Evolutionary conservation across 306 rosid genomes (phyloP).

Genomic region (Castanea crenata): DNA sequence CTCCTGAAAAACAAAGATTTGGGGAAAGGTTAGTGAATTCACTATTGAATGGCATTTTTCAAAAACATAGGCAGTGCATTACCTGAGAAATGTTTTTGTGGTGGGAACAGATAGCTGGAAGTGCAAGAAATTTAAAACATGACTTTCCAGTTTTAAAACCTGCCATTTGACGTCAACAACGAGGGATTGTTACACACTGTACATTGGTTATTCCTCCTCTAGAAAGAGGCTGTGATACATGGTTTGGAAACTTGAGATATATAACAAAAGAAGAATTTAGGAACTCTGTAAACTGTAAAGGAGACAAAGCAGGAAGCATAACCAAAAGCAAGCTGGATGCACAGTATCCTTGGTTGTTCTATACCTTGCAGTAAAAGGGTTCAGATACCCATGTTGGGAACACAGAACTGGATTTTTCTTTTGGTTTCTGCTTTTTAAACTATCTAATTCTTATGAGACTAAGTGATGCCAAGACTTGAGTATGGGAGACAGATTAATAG

Average conservation of each 20-base stretch:
- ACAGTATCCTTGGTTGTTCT: no score
- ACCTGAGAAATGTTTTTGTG: constrained; percentile 89
- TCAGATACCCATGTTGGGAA: no score
- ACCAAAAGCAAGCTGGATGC: no score
- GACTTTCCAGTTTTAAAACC: constrained; percentile 79
- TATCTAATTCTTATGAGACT: no score
- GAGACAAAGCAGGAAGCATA: no score
- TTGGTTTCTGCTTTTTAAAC: no score
- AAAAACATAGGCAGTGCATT: constrained; percentile 12
- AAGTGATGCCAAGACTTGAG: no score
- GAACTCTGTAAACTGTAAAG: neutral
- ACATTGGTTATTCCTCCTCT: neutral
- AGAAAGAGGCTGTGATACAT: neutral
- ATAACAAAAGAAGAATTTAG: constrained; percentile 3
- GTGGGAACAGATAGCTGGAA: constrained; percentile 82
- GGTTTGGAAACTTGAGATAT: constrained; percentile 7
- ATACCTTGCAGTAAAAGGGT: no score
- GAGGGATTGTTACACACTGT: constrained; percentile 7
- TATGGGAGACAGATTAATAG: no score
- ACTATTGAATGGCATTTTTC: constrained; percentile 1
- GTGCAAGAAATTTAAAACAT: constrained; percentile 58
- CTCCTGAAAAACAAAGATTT: constrained; percentile 57
- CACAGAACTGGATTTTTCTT: no score
- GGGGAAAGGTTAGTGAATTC: constrained; percentile 1
- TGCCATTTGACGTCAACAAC: constrained; percentile 24